Evolutionary conservation across 345 rosid genomes (phyloP), one percentile per base, ranked within the genome.

Genomic region (Lenwebbia sp.): DNA sequence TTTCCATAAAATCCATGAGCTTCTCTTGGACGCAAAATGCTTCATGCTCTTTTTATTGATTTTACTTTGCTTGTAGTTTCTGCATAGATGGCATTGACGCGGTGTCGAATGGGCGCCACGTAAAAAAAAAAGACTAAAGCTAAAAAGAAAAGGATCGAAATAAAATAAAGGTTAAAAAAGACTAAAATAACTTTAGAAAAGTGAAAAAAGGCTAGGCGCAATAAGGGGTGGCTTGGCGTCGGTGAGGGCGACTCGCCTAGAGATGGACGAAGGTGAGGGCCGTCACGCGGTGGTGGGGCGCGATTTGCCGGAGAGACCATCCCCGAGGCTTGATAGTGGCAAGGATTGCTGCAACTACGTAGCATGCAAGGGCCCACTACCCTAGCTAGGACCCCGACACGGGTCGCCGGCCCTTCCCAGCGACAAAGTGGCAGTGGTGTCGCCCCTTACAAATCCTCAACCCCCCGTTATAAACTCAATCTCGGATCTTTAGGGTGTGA

Each of bases 281-380:
- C 54, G 1, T 5, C 54, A 51, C 17, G 54, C 15, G 3, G 9
- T 14, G 54, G 19, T 1, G 54, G 6, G 14, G 19, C 4, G 5
- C 2, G 11, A 62, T 28, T 15, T 62, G 75, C 22, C 2, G 5
- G 10, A 62, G 19, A 30, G 22, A 30, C 41, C 75, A 5, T 19
- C 22, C 1, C 5, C 0, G 3, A 12, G 12, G 41, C 41, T 0
- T 0, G 5, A 15, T 62, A 11, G 40, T 15, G 22, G 5, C 14
- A 2, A n/a, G 30, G 37, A 37, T 60, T 60, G 37, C 37, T n/a
- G 37, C 70, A 60, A 60, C 70, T 60, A 13, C 30, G 15, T 13
- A 60, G 19, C 37, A 60, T 17, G 33, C 28, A 33, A n/a, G 0
- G 37, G 9, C 70, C 37, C 9, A 1, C 4, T 28, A 8, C 37